Conservation (phyloP, 495 filamentous ascomycete species). For the Astrothelium subdiscretum region DNA sequence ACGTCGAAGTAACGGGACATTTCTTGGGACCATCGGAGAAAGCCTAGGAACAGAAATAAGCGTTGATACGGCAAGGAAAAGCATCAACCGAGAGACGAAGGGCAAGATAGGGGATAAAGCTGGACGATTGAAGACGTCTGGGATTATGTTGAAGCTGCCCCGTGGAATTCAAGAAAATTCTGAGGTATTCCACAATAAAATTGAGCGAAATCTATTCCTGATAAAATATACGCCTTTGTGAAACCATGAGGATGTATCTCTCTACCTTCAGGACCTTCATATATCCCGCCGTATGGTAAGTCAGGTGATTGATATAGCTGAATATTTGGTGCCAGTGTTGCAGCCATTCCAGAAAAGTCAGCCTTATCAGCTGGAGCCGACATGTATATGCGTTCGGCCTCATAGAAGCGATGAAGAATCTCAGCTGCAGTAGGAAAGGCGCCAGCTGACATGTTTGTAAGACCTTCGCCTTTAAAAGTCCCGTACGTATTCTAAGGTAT, state of each 20-base stretch:
- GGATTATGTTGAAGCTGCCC: too few relatives aligned
- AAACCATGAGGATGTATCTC: neutral
- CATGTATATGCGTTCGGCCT: constrained; percentile 5
- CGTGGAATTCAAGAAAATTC: neutral
- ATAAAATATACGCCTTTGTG: too few relatives aligned
- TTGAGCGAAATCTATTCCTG: too few relatives aligned
- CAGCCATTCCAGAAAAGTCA: constrained; percentile 4
- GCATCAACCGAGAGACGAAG: too few relatives aligned
- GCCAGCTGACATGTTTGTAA: neutral
- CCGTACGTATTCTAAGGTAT: too few relatives aligned
- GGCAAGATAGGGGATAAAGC: neutral
- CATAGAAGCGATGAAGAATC: constrained; percentile 4
- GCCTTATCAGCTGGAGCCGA: neutral
- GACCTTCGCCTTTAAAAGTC: neutral
- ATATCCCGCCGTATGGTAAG: neutral
- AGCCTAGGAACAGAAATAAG: neutral
- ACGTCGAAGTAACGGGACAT: neutral
- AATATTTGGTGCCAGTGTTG: neutral
- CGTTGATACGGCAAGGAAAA: neutral
- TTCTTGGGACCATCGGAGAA: neutral
- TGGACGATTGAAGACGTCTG: neutral
- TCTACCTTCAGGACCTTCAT: neutral
- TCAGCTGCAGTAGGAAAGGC: constrained; percentile 3
- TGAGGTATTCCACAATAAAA: too few relatives aligned
- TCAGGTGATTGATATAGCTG: constrained; percentile 4